Base-by-base conservation (phyloP, 768 basidiomycete species). In the Fistulinella prunicolor region DNA sequence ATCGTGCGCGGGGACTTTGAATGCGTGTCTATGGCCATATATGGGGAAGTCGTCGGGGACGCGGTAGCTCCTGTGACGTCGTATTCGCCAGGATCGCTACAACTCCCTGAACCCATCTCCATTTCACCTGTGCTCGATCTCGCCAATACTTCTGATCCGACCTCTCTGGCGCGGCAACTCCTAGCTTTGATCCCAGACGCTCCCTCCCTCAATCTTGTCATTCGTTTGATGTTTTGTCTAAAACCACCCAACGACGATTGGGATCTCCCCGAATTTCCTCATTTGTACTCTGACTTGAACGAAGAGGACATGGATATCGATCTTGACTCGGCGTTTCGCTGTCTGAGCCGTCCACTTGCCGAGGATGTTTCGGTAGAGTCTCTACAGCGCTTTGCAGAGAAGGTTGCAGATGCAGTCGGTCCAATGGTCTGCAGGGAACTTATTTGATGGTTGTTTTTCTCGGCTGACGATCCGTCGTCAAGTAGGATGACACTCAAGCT, bases 231-330 rank as follows among this genome's bases (percentile, higher is more conserved):
- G 78, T 85, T 89, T 56, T 89, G 86, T 60, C 70, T 91, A 40
- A 90, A 90, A 59, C 86, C 86, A 0, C 70, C 79, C 10, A 78
- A 81, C 51, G 83, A 89, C n/a, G 87, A 90, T 47, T 90, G 86
- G 86, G 86, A 88, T 49, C 68, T 79, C 22, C 80, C 80, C 2
- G 80, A 81, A 10, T 90, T 89, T 56, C 87, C 89, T 0, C 78
- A 83, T 60, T 60, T 89, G 20, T 80, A 83, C 54, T 75, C 85
- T 2, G 79, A 87, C 59, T 61, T 89, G 26, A 73, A 74, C 21
- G 71, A 69, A n/a, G 69, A 71, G 14, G 59, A 72, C n/a, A 68
- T 73, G 4, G 76, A 79, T 28, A 73, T 81, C 44, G 79, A 83
- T 58, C 62, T 90, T 4, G 80, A 84, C 51, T 71, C 69, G 22